Evolutionary conservation across 352 stramenopile genomes (phyloP).

Genomic region (Globisporangium heterothallicum): DNA sequence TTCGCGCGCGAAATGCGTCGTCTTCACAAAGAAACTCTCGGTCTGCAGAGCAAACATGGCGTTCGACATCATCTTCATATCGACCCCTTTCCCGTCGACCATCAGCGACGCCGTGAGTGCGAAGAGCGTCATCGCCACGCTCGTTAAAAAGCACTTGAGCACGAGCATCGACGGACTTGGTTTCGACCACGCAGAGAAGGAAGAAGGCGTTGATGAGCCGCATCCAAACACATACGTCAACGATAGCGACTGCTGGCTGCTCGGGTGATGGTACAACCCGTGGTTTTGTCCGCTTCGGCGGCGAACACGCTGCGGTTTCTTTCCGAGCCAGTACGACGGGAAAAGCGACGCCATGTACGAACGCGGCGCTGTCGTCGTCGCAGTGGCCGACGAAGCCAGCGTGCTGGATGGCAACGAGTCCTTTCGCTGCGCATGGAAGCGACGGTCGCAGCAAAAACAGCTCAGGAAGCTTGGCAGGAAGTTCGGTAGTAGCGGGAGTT

Average conservation of each 20-base stretch:
- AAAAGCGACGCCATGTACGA: constrained; percentile 36
- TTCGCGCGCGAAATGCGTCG: constrained; percentile 29
- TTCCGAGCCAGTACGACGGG: constrained; percentile 31
- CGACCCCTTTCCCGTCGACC: constrained; percentile 37
- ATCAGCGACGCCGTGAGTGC: constrained; percentile 47
- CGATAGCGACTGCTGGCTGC: constrained; percentile 1
- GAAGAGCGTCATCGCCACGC: constrained; percentile 16
- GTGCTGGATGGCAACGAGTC: constrained; percentile 38
- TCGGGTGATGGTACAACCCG: constrained; percentile 10
- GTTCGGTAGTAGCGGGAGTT: constrained; percentile 47
- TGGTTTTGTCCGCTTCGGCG: constrained; percentile 15
- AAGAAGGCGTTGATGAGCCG: background rate
- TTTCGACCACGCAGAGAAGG: constrained; percentile 19
- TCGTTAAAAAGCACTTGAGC: constrained; percentile 22
- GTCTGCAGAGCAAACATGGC: constrained; percentile 55
- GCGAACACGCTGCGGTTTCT: constrained; percentile 6
- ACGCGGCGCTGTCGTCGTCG: background rate
- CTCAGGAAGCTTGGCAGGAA: constrained; percentile 21
- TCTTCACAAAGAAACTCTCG: constrained; percentile 45
- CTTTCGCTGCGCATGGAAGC: constrained; percentile 30
- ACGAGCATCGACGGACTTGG: constrained; percentile 16
- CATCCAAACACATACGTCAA: constrained; percentile 12
- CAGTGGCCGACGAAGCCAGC: constrained; percentile 6
- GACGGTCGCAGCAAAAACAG: constrained; percentile 27
- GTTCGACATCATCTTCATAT: constrained; percentile 75